Conservation (phyloP, 306 rosid species). For the Potentilla sterilis region DNA sequence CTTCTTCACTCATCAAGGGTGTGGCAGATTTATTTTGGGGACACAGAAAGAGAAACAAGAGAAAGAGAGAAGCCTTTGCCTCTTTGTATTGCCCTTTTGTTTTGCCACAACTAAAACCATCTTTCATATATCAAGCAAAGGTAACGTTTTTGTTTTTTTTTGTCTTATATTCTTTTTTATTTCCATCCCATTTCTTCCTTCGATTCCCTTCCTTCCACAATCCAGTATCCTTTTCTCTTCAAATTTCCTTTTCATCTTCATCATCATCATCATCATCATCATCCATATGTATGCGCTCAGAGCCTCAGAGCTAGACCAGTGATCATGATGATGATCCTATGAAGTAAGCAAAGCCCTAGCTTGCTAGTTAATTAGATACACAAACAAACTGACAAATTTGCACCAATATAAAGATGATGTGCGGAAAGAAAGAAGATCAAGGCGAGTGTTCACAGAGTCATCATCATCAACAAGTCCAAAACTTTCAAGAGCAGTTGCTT, state of each 20-base stretch:
- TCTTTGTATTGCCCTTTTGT: slow-evolving; percentile 2
- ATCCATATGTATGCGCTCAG: not conserved
- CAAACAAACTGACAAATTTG: not conserved
- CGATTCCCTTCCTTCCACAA: not conserved
- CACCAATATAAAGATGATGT: slow-evolving; percentile 35
- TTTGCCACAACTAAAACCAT: slow-evolving; percentile 3
- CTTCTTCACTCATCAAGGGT: slow-evolving; percentile 42
- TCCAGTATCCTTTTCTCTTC: slow-evolving; percentile 9
- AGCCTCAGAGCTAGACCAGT: not conserved
- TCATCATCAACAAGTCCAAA: slow-evolving; percentile 30
- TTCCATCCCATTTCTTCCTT: not conserved
- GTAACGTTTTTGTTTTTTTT: not conserved
- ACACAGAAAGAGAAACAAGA: slow-evolving; percentile 13
- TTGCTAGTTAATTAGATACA: not conserved
- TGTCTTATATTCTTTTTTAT: slow-evolving; percentile 1
- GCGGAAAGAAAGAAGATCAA: slow-evolving; percentile 56
- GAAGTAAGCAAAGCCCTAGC: slow-evolving; percentile 10
- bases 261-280: slow-evolving; percentile 1
- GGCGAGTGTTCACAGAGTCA: slow-evolving; percentile 57
- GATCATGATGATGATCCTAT: slow-evolving; percentile 3
- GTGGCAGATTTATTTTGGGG: slow-evolving; percentile 35
- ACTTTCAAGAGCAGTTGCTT: slow-evolving; percentile 60
- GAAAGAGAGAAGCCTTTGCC: slow-evolving; percentile 32
- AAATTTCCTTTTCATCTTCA: slow-evolving; percentile 2
- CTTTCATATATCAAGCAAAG: slow-evolving; percentile 8